Conservation (phyloP, 2,329 filamentous ascomycete genomes). For the Cladosporium oxysporum region DNA sequence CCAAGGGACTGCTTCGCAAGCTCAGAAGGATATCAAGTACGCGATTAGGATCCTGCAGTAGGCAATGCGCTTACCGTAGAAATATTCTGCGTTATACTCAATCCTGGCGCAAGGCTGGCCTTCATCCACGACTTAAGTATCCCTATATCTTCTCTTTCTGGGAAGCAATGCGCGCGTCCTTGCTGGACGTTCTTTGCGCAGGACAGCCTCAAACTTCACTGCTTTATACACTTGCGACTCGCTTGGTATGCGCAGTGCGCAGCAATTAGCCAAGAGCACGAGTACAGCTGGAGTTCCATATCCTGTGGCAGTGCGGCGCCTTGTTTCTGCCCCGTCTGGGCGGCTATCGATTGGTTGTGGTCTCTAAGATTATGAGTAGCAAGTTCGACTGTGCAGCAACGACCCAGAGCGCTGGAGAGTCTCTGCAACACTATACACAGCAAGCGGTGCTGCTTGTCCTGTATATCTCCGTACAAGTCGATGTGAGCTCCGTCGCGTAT, state of each 20-base stretch:
- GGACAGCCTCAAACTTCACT: not conserved
- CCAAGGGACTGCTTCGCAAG: not conserved
- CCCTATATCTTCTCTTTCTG: constrained; percentile 16
- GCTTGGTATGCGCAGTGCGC: not conserved
- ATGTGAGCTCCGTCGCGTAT: not conserved
- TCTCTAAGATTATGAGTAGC: not conserved
- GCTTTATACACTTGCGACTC: not conserved
- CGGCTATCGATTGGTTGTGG: not conserved
- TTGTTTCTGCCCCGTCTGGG: not conserved
- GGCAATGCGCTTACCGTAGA: not conserved
- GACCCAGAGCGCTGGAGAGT: not conserved
- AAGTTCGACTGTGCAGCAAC: not conserved
- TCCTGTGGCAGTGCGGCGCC: not conserved
- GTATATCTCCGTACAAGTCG: not conserved
- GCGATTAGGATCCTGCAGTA: not conserved
- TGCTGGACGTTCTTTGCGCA: not conserved
- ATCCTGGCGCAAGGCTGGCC: not conserved
- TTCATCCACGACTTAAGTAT: not conserved
- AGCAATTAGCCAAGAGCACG: not conserved
- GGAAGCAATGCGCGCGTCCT: constrained; percentile 7
- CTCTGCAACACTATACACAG: not conserved
- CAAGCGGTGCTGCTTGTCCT: not conserved
- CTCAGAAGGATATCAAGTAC: not conserved
- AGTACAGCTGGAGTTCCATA: not conserved
- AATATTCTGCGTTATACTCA: not conserved